Evolutionary conservation across 1,284 basidiomycete species (phyloP).

Genomic region (Heliocybe sulcata): DNA sequence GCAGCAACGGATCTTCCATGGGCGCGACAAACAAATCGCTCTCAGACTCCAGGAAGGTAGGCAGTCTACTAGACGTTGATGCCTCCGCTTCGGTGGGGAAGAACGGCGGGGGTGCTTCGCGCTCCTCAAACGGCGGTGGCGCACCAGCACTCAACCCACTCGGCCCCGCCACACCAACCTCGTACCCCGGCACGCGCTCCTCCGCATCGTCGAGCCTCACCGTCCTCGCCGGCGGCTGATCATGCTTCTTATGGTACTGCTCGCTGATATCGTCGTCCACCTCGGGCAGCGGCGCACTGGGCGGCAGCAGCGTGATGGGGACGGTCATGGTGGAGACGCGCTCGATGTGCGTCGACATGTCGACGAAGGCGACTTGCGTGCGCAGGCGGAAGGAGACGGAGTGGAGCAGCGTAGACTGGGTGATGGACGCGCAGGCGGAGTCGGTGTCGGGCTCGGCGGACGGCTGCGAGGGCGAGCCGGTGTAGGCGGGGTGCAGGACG

Average conservation of each 20-base stretch:
- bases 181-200: slow-evolving; percentile 50
- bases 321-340: slow-evolving; percentile 51
- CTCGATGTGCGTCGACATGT: slow-evolving; percentile 58
- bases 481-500: slow-evolving; percentile 52
- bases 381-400: slow-evolving; percentile 60
- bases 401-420: slow-evolving; percentile 69
- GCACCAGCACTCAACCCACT: slow-evolving; percentile 53
- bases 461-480: slow-evolving; percentile 45
- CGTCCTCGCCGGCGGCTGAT: slow-evolving; percentile 64
- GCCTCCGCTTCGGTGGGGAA: slow-evolving; percentile 47
- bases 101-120: slow-evolving; percentile 74
- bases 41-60: slow-evolving; percentile 76
- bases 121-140: slow-evolving; percentile 77
- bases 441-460: slow-evolving; percentile 37
- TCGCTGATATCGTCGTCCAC: slow-evolving; percentile 60
- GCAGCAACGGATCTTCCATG: slow-evolving; percentile 28
- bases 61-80: slow-evolving; percentile 53
- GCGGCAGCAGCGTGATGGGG: slow-evolving; percentile 63
- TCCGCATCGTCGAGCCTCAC: slow-evolving; percentile 62
- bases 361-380: slow-evolving; percentile 64
- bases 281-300: slow-evolving; percentile 67
- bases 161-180: slow-evolving; percentile 59
- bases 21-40: slow-evolving; percentile 56
- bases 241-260: slow-evolving; percentile 80
- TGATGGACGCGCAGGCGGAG: slow-evolving; percentile 63